These are phyloP conservation scores for Aspergillus sp. DNA, from an alignment of 2,329 filamentous ascomycete genomes.

Conservation along the genomic window DNA sequence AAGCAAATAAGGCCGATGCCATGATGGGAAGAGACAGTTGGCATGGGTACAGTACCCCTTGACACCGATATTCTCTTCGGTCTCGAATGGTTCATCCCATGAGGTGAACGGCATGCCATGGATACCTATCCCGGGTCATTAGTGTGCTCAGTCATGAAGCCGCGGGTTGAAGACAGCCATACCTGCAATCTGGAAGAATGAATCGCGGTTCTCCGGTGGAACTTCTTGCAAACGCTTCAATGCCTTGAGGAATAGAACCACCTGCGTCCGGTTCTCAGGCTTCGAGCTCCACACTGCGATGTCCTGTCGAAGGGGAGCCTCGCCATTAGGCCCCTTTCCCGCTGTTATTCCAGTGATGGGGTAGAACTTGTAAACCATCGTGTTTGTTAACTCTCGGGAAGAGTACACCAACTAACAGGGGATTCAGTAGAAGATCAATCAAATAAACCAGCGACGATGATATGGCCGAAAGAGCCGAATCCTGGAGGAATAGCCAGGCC, in stretches of 20 bases:
- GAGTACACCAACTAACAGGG: too few relatives aligned
- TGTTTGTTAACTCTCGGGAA: background rate
- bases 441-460: too few relatives aligned
- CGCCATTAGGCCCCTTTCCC: background rate
- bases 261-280: background rate
- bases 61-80: background rate
- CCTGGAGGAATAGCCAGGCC: background rate
- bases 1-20: conserved; percentile 10
- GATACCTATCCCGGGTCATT: too few relatives aligned
- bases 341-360: background rate
- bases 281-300: background rate
- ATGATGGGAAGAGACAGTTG: conserved; percentile 4
- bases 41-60: conserved; percentile 9
- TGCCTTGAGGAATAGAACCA: background rate
- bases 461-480: too few relatives aligned
- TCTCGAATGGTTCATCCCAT: background rate
- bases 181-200: background rate
- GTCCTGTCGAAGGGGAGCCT: background rate
- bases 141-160: too few relatives aligned
- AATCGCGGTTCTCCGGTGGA: background rate
- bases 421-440: too few relatives aligned
- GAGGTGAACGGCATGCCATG: background rate
- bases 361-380: background rate
- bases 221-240: background rate
- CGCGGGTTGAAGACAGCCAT: too few relatives aligned